Conservation (phyloP, 1,284 basidiomycete genomes). For the Pseudomicrostroma phylloplanum region DNA sequence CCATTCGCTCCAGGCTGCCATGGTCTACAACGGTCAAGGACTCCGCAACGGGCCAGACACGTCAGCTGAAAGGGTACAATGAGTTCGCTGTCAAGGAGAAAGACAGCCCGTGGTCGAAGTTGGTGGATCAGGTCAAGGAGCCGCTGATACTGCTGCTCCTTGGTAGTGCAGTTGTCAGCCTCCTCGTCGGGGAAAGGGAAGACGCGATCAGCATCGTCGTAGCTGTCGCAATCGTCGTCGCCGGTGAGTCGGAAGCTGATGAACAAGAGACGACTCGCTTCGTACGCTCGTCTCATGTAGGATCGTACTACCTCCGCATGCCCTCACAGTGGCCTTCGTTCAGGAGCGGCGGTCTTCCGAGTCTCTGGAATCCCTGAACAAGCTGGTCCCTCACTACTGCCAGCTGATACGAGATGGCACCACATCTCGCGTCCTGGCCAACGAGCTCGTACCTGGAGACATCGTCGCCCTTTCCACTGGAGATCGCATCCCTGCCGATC, state of each 20-base stretch:
- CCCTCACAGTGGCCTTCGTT: conserved; percentile 73
- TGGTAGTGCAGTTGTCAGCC: conserved; percentile 77
- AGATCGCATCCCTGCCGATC: conserved; percentile 89
- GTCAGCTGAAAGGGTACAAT: conserved; percentile 55
- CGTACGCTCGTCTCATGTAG: conserved; percentile 1
- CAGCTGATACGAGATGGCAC: conserved; percentile 69
- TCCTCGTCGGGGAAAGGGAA: conserved; percentile 84
- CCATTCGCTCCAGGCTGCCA: conserved; percentile 14
- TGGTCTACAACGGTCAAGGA: neutral
- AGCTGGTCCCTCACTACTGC: conserved; percentile 91
- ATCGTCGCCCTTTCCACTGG: conserved; percentile 76
- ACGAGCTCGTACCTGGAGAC: conserved; percentile 90
- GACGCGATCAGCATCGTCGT: conserved; percentile 88
- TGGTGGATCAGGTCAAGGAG: conserved; percentile 86
- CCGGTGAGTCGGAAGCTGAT: conserved; percentile 58
- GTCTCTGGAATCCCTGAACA: conserved; percentile 86
- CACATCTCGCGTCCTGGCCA: conserved; percentile 66
- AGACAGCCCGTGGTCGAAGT: conserved; percentile 76
- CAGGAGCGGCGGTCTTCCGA: conserved; percentile 93
- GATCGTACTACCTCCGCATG: conserved; percentile 4
- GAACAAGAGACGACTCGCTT: neutral
- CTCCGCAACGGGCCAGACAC: neutral
- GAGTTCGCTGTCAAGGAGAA: conserved; percentile 83
- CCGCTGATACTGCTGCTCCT: conserved; percentile 84
- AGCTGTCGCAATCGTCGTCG: conserved; percentile 87